These are phyloP conservation scores for Phytopythium oedochilum DNA, from an alignment of 352 stramenopile species.

Conservation along the genomic window DNA sequence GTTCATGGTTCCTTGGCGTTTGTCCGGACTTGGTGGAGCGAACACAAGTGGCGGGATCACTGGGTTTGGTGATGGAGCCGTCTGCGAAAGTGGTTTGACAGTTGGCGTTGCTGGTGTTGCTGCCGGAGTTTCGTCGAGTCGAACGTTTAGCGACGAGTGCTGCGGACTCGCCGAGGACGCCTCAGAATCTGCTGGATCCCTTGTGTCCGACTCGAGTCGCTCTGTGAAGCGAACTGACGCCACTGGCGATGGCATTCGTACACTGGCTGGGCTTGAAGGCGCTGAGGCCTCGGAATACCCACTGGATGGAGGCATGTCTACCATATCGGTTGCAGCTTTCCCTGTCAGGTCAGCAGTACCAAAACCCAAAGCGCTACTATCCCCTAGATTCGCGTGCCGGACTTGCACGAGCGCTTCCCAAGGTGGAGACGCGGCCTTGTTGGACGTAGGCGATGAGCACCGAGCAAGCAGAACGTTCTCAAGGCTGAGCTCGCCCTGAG, in stretches of 20 bases:
- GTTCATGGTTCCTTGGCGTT: neutral
- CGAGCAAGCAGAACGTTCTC: conserved; percentile 75
- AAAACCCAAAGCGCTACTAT: neutral
- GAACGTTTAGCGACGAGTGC: neutral
- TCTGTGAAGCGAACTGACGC: neutral
- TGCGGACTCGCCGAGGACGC: neutral
- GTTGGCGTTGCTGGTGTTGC: neutral
- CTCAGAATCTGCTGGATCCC: neutral
- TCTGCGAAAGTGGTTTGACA: neutral
- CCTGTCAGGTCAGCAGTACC: neutral
- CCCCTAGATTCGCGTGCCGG: conserved; percentile 43
- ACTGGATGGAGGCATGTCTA: neutral
- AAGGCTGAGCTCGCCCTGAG: conserved; percentile 50
- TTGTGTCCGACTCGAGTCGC: neutral
- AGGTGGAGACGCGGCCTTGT: conserved; percentile 59
- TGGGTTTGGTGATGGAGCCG: conserved; percentile 3
- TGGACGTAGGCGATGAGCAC: conserved; percentile 63
- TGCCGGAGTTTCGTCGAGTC: neutral
- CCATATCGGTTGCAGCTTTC: conserved; percentile 1
- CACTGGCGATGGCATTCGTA: conserved; percentile 1
- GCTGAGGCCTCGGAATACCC: neutral
- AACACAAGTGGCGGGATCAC: conserved; percentile 8
- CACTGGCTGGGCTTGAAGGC: neutral
- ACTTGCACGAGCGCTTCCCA: conserved; percentile 77
- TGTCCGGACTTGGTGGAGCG: conserved; percentile 2